Conservation (phyloP, 2,329 filamentous ascomycete species). For the Chrysoporthe deuterocubensis region DNA sequence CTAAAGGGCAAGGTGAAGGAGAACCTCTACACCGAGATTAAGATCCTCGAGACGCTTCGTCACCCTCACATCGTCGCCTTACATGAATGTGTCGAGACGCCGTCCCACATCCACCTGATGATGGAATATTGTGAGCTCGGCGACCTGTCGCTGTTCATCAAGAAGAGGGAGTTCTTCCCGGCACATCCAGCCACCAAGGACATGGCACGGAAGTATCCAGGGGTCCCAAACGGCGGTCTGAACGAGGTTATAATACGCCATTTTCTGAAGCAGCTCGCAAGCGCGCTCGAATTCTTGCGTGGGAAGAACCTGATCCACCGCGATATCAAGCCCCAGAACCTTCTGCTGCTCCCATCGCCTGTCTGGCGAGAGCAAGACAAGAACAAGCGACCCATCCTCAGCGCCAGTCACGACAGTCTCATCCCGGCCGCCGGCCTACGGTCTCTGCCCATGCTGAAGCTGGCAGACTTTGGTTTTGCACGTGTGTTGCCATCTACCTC, state of each 20-base stretch:
- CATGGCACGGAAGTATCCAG: slow-evolving; percentile 72
- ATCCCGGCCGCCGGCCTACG: slow-evolving; percentile 80
- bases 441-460: slow-evolving; percentile 92
- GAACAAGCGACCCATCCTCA: slow-evolving; percentile 71
- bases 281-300: slow-evolving; percentile 87
- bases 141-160: slow-evolving; percentile 94
- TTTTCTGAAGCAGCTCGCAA: slow-evolving; percentile 92
- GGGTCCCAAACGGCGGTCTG: slow-evolving; percentile 89
- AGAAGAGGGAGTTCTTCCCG: slow-evolving; percentile 60
- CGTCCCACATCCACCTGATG: slow-evolving; percentile 88
- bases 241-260: slow-evolving; percentile 97
- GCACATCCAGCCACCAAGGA: slow-evolving; percentile 60
- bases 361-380: slow-evolving; percentile 68
- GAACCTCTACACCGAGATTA: slow-evolving; percentile 92
- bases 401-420: slow-evolving; percentile 77
- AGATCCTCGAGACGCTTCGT: slow-evolving; percentile 89
- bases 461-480: slow-evolving; percentile 98
- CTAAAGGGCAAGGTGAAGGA: slow-evolving; percentile 96
- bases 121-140: slow-evolving; percentile 99
- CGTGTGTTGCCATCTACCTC: slow-evolving; percentile 88
- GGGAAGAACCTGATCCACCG: slow-evolving; percentile 89
- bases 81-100: slow-evolving; percentile 89
- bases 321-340: slow-evolving; percentile 96
- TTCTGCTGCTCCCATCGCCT: slow-evolving; percentile 82
- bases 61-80: slow-evolving; percentile 97